Conservation (phyloP, 2,329 filamentous ascomycete species). For the Neonectria sp. region DNA sequence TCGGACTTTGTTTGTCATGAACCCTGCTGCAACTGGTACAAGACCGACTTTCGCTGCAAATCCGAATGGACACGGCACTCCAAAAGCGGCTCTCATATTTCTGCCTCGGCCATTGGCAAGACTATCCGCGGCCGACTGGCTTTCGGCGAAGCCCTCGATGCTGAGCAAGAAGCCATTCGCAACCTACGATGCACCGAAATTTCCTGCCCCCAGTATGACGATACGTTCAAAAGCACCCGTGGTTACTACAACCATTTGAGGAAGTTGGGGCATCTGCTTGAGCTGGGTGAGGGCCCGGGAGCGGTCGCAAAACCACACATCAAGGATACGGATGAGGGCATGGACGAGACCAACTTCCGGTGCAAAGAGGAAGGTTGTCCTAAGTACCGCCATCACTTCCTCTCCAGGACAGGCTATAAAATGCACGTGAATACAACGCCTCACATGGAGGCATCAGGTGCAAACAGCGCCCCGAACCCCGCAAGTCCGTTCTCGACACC, state of each 20-base stretch:
- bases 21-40: constrained; percentile 36
- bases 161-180: constrained; percentile 41
- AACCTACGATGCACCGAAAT: constrained; percentile 32
- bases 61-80: constrained; percentile 40
- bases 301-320: not conserved
- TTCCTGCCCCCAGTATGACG: constrained; percentile 27
- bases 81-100: constrained; percentile 23
- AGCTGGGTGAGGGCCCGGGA: constrained; percentile 5
- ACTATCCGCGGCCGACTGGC: constrained; percentile 5
- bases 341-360: not conserved
- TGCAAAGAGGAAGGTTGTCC: constrained; percentile 12
- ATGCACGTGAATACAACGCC: constrained; percentile 6
- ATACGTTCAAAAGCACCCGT: constrained; percentile 21
- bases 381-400: not conserved
- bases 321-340: constrained; percentile 4
- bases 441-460: not conserved
- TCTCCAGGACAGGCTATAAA: not conserved
- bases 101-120: constrained; percentile 28
- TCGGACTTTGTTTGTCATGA: constrained; percentile 29
- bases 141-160: not conserved
- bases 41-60: constrained; percentile 32
- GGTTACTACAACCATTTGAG: constrained; percentile 32
- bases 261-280: constrained; percentile 19
- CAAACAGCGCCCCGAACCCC: not conserved
- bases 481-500: constrained; percentile 16